Conservation (phyloP, 345 rosid genomes). For the Excoecaria agallocha region DNA sequence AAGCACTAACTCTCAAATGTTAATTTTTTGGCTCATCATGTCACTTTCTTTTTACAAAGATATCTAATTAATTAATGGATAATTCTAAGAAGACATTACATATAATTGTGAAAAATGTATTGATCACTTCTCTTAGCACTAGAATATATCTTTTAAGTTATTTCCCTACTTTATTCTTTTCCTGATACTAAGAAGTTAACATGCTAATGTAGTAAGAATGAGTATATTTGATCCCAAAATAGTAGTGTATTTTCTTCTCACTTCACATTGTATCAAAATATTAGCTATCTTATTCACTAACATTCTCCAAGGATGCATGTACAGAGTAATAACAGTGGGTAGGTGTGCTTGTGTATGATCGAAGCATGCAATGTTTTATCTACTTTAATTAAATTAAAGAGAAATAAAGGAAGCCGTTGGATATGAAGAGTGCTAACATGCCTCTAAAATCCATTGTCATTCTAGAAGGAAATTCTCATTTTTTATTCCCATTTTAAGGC, state of each 20-base stretch:
- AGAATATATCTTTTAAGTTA: not conserved
- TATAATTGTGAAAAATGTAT: not conserved
- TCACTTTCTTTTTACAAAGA: not conserved
- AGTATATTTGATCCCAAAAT: too few species aligned
- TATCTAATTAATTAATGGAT: not conserved
- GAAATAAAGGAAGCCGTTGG: not conserved
- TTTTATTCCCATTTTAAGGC: not conserved
- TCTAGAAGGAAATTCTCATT: not conserved
- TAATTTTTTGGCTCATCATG: not conserved
- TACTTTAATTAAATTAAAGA: not conserved
- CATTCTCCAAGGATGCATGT: not conserved
- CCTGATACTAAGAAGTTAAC: not conserved
- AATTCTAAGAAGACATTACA: too few species aligned
- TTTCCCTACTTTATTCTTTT: not conserved
- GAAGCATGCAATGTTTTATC: not conserved
- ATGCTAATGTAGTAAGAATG: not conserved
- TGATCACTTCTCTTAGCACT: not conserved
- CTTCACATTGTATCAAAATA: not conserved
- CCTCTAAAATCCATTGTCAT: not conserved
- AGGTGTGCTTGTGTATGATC: not conserved
- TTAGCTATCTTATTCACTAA: not conserved
- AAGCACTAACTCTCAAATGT: conserved; percentile 16
- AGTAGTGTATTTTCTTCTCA: too few species aligned
- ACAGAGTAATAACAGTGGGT: not conserved
- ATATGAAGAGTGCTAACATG: not conserved